These are phyloP conservation scores for Triangularia setosa DNA, from an alignment of 2,329 filamentous ascomycete species.

Conservation along the genomic window DNA sequence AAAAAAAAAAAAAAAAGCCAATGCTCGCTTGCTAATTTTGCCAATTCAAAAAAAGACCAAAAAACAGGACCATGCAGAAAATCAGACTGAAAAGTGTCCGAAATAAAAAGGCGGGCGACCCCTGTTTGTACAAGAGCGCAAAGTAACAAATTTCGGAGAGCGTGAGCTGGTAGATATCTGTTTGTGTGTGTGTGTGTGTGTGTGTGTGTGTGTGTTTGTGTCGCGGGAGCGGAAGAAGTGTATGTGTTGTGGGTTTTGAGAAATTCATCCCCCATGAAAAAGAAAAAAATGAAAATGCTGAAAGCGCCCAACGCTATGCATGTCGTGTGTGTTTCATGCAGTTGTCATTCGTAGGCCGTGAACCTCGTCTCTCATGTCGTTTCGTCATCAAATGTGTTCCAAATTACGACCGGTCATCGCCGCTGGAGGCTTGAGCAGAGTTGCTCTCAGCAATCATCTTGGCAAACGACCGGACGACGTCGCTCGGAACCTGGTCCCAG, in stretches of 20 bases:
- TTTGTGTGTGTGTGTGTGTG: background rate
- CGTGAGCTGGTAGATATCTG: slow-evolving; percentile 44
- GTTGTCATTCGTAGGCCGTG: slow-evolving; percentile 20
- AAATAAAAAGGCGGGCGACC: slow-evolving; percentile 31
- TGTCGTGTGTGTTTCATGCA: background rate
- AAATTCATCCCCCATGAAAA: slow-evolving; percentile 18
- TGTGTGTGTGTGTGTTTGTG: slow-evolving; percentile 24
- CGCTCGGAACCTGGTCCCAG: slow-evolving; percentile 88
- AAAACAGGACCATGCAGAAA: too few relatives aligned
- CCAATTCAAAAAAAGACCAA: slow-evolving; percentile 6
- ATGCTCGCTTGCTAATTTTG: slow-evolving; percentile 33
- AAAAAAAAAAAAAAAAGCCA: slow-evolving; percentile 32
- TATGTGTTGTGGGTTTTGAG: slow-evolving; percentile 25
- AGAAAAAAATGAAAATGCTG: background rate
- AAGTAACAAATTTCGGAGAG: slow-evolving; percentile 39
- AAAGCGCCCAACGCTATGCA: slow-evolving; percentile 3
- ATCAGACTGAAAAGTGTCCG: slow-evolving; percentile 16
- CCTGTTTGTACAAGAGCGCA: slow-evolving; percentile 21
- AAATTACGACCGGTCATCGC: slow-evolving; percentile 41
- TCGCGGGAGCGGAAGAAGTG: slow-evolving; percentile 31
- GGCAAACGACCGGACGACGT: slow-evolving; percentile 89
- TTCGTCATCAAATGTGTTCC: slow-evolving; percentile 32
- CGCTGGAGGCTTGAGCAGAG: slow-evolving; percentile 35
- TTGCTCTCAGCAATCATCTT: slow-evolving; percentile 81
- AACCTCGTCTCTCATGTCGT: slow-evolving; percentile 19